These are phyloP conservation scores for Mortierella hygrophila DNA, from an alignment of 192 early-diverging fungal species.

Conservation along the genomic window DNA sequence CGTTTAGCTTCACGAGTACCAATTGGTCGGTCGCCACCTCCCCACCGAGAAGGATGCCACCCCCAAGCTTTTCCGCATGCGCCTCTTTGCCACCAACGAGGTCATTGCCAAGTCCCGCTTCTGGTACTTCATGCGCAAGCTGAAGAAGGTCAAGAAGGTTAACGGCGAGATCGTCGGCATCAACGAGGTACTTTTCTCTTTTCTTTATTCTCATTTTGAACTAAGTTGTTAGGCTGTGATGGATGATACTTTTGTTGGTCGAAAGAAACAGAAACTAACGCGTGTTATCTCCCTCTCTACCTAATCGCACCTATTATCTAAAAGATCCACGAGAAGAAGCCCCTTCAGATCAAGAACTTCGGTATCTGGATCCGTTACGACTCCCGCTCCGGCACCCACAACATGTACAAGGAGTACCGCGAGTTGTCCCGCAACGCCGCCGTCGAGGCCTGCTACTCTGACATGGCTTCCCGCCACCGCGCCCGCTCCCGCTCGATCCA, in stretches of 20 bases:
- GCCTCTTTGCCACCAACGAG: slow-evolving; percentile 98
- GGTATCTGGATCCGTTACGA: slow-evolving; percentile 99
- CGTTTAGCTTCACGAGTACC: slow-evolving; percentile 59
- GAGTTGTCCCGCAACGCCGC: slow-evolving; percentile 87
- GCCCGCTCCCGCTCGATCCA: slow-evolving; percentile 98
- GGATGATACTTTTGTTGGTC: no score
- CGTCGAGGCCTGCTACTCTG: slow-evolving; percentile 59
- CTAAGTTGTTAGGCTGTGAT: no score
- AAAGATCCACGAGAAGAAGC: slow-evolving; percentile 95
- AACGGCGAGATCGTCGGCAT: slow-evolving; percentile 97
- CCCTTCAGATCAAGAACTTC: slow-evolving; percentile 95
- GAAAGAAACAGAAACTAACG: not conserved
- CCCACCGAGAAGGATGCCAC: slow-evolving; percentile 89
- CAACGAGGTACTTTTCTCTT: slow-evolving; percentile 86
- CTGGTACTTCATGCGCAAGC: slow-evolving; percentile 99
- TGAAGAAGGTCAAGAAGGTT: slow-evolving; percentile 99
- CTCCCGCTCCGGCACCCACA: slow-evolving; percentile 99
- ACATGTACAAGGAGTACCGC: slow-evolving; percentile 99
- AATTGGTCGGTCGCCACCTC: slow-evolving; percentile 92
- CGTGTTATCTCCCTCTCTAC: not conserved
- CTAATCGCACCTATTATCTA: not conserved
- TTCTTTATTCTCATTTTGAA: not conserved
- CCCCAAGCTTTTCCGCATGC: slow-evolving; percentile 91
- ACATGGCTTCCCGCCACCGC: slow-evolving; percentile 98
- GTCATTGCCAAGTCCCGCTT: slow-evolving; percentile 99